Evolutionary conservation across 257 asterid species (phyloP).

Genomic region (Mentha longifolia): DNA sequence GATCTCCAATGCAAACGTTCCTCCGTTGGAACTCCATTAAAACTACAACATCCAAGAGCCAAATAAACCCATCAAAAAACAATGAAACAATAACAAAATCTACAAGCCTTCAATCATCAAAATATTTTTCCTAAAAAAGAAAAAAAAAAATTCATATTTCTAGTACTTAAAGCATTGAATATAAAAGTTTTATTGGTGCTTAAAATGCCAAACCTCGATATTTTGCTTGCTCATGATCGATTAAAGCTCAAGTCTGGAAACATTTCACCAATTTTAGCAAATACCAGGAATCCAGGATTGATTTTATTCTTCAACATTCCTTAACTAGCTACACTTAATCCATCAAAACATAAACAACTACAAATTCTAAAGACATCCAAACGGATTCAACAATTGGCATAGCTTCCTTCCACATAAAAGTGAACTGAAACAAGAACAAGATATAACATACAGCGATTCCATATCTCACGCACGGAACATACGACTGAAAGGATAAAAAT

Average conservation of each 20-base stretch:
- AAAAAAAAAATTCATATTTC: not conserved
- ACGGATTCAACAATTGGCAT: not conserved
- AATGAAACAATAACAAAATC: not conserved
- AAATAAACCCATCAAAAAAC: not conserved
- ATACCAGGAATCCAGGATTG: not conserved
- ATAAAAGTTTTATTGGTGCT: not conserved
- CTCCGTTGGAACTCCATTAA: constrained; percentile 97
- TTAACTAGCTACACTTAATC: constrained; percentile 12
- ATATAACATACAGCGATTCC: not conserved
- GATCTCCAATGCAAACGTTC: constrained; percentile 96
- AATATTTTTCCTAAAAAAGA: not conserved
- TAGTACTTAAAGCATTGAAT: not conserved
- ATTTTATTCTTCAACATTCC: not conserved
- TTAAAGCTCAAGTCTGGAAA: not conserved
- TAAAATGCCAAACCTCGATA: not conserved
- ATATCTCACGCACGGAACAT: constrained; percentile 22
- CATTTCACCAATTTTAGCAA: not conserved
- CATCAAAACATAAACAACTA: not conserved
- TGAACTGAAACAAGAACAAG: constrained; percentile 19
- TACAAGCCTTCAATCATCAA: constrained; percentile 1
- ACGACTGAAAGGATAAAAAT: not conserved
- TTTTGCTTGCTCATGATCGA: not conserved
- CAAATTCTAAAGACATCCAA: not conserved
- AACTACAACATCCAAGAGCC: constrained; percentile 51
- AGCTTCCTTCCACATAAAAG: constrained; percentile 8